Evolutionary conservation across 108 stramenopile species (phyloP).

Genomic region (Cylindrotheca fusiformis): DNA sequence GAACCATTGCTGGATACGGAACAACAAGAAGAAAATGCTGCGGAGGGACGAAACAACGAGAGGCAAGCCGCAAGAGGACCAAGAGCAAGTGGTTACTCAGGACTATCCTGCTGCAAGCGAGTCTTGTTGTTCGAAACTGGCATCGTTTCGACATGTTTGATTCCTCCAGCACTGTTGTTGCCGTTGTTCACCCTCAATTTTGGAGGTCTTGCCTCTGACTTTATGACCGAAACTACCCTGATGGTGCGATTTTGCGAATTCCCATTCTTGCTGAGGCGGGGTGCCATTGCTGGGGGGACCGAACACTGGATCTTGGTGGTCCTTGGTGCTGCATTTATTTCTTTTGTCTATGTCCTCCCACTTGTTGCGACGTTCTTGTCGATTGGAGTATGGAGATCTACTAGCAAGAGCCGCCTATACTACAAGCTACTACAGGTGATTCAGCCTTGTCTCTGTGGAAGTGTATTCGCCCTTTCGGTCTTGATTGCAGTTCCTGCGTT

Average conservation of each 20-base stretch:
- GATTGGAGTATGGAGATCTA: conserved; percentile 11
- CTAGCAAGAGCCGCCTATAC: conserved; percentile 3
- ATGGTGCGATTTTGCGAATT: conserved; percentile 28
- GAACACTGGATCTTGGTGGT: conserved; percentile 23
- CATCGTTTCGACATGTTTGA: conserved; percentile 22
- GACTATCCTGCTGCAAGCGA: conserved; percentile 23
- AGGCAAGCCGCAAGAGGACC: too few relatives aligned
- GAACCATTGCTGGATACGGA: not conserved
- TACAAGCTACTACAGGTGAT: conserved; percentile 12
- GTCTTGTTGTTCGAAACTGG: conserved; percentile 33
- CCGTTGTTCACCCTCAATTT: conserved; percentile 34
- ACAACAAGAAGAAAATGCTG: conserved; percentile 2
- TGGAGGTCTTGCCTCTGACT: conserved; percentile 22
- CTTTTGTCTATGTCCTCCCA: conserved; percentile 27
- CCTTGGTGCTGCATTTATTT: conserved; percentile 14
- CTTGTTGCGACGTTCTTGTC: conserved; percentile 19
- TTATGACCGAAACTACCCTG: conserved; percentile 18
- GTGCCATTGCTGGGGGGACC: conserved; percentile 30
- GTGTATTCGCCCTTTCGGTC: conserved; percentile 26
- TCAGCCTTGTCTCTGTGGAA: conserved; percentile 28
- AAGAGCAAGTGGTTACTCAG: not conserved
- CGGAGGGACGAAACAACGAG: not conserved
- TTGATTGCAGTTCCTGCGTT: conserved; percentile 28
- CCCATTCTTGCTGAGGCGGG: conserved; percentile 24
- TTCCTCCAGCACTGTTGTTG: conserved; percentile 40